Evolutionary conservation across 345 rosid genomes (phyloP), one percentile per base, ranked within the genome.

Genomic region (Camelina neglecta): DNA sequence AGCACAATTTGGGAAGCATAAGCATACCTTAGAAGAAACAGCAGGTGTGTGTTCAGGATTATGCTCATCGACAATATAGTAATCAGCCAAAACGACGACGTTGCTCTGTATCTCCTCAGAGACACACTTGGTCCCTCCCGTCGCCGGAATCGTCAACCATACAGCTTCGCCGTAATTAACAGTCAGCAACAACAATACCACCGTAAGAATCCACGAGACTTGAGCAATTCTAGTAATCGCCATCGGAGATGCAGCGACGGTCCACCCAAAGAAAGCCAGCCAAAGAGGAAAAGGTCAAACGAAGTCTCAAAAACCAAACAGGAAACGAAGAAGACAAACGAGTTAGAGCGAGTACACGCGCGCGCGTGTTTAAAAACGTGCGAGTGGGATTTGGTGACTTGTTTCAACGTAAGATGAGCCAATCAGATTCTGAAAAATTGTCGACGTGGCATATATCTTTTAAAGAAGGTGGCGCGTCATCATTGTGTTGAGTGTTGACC

Each of bases 61-160:
- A 1, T 80, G 84, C 49, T 89, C 96, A 67, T 87, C 89, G 74
- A 93, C 81, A 57, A 89, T 88, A 72, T 83, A 82, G 78, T 88
- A 93, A 81, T 91, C 90, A 39, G 92, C 90, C 72, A 93, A 75
- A 60, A 93, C 97, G 61, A 93, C 89, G 29, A 89, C 91, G 92
- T 85, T 82, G 84, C 62, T 83, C 42, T 88, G 93, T 78, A 93
- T 91, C 85, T 91, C 97, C 92, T 93, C 98, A 15, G 97, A 93
- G 13, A 93, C 82, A 49, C 98, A 93, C 92, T 93, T 93, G 50
- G 93, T 86, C 53, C 80, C 80, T 65, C 97, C 98, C 16, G 93
- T 33, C 80, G 86, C 60, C 23, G 98, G 97, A 77, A 93, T 83
- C 81, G 88, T 80, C 42, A 91, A 71, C 98, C 97, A 93, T 55